phyloP scores from a whole-genome alignment of 768 basidiomycete species.

The Roridomyces roridus region DNA sequence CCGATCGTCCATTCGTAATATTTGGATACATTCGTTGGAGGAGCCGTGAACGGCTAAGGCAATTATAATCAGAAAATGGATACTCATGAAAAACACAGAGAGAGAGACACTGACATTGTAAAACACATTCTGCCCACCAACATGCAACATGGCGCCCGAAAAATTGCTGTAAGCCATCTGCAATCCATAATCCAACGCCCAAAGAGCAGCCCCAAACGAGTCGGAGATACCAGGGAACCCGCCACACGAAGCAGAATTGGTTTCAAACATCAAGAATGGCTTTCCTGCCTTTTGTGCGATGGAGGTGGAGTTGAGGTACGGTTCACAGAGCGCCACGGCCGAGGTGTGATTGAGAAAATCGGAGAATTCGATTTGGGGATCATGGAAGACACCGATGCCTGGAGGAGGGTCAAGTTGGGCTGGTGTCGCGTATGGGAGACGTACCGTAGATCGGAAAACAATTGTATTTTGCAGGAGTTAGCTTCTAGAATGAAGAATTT shows the following conservation, averaged over 20 bases:
- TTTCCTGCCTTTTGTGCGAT: constrained; percentile 50
- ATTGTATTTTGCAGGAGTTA: too few species aligned
- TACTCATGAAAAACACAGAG: not conserved
- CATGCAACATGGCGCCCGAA: constrained; percentile 58
- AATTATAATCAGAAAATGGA: not conserved
- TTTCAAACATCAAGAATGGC: constrained; percentile 74
- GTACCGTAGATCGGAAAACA: constrained; percentile 55
- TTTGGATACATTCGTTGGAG: constrained; percentile 59
- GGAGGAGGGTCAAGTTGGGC: not conserved
- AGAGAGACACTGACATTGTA: constrained; percentile 60
- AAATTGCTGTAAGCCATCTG: constrained; percentile 66
- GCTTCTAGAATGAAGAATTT: too few species aligned
- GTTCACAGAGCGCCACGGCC: constrained; percentile 50
- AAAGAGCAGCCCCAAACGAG: constrained; percentile 67
- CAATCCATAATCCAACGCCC: constrained; percentile 67
- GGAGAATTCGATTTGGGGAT: constrained; percentile 56
- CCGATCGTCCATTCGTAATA: constrained; percentile 78
- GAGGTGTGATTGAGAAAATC: constrained; percentile 66
- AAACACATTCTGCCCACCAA: constrained; percentile 71
- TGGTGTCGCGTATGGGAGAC: not conserved
- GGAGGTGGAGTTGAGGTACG: constrained; percentile 56
- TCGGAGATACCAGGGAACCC: constrained; percentile 71
- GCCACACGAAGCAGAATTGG: constrained; percentile 73
- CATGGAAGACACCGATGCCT: constrained; percentile 42
- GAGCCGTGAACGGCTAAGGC: constrained; percentile 50